Base-by-base conservation (phyloP, 306 rosid genomes). In the Astragalus membranaceus region DNA sequence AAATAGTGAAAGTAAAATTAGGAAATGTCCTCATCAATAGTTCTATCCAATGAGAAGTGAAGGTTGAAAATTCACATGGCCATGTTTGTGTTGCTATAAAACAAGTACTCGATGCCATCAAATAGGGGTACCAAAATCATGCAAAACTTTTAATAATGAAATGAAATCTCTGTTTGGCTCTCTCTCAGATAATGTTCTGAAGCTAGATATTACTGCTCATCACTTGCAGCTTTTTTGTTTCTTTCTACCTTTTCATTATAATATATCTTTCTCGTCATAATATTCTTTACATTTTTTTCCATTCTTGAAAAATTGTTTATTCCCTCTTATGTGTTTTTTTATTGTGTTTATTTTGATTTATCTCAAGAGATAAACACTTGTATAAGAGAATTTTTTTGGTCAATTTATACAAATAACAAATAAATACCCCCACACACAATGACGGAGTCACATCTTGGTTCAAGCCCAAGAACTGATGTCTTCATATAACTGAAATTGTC, bases 131-230 rank as follows among this genome's bases (percentile, higher is more conserved):
- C 82, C 81, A 69, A 68, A 78, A 58, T 26, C 70, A 81, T 85
- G 82, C 63, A 75, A 81, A 57, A 46, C 69, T 79, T 80, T 64
- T 69, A 64, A 76, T 69, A 64, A 76, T 78, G 81, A 74, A 81
- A 77, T 64, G 76, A 75, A 75, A 81, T 74, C 80, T 73, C 75
- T 74, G 70, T 77, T 77, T 81, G 83, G 63, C 76, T 47, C 67
- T 33, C 75, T 71, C 23, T 60, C 44, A 77, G 70, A 71, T 75
- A 74, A 68, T 80, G 70, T 81, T 72, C 82, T 67, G 80, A 57
- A 63, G 73, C 46, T 71, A 64, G 54, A 81, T 75, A 63, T 75
- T 67, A 58, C 80, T 78, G 41, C 58, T 78, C 72, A 68, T 64
- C 15, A 54, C 70, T 54, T 73, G 60, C 79, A 78, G 74, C 74